Percentiles rank a stretch among this genome's conserved stretches.
phyloP scores from a whole-genome alignment of 495 filamentous ascomycete genomes.

The Penicillium manginii region DNA sequence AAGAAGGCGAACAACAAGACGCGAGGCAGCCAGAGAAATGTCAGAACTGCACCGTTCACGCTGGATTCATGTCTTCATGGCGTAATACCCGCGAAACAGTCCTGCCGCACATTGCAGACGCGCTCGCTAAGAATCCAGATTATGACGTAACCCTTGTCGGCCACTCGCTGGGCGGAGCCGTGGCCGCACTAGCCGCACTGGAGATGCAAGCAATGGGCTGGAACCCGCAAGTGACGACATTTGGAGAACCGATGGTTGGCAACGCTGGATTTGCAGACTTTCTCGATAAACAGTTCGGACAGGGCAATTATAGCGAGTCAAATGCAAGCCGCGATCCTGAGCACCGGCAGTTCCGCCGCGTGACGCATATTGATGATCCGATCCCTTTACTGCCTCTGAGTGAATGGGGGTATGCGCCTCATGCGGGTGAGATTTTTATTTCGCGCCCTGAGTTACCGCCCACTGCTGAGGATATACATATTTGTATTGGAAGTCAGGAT shows the following conservation, averaged over 20 bases:
- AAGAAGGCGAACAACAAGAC: conserved; percentile 15
- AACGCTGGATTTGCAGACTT: conserved; percentile 73
- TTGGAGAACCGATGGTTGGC: conserved; percentile 87
- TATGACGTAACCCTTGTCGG: conserved; percentile 81
- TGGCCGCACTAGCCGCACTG: conserved; percentile 82
- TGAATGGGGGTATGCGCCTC: conserved; percentile 86
- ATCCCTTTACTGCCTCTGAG: conserved; percentile 83
- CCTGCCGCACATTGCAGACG: conserved; percentile 58
- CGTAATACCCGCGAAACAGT: conserved; percentile 66
- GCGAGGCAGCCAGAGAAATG: conserved; percentile 46
- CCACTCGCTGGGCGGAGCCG: conserved; percentile 90
- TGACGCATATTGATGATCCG: conserved; percentile 87
- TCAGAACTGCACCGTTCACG: conserved; percentile 85
- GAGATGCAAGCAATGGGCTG: conserved; percentile 72
- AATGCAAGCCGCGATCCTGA: conserved; percentile 12
- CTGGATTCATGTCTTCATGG: conserved; percentile 88
- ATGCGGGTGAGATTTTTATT: conserved; percentile 88
- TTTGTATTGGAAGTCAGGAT: conserved; percentile 75
- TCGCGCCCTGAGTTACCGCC: conserved; percentile 69
- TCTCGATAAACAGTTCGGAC: conserved; percentile 66
- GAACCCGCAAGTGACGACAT: conserved; percentile 81
- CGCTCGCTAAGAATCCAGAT: conserved; percentile 62
- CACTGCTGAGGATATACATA: conserved; percentile 62
- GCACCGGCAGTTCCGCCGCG: conserved; percentile 64
- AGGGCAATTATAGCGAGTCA: conserved; percentile 31